A percentile compares a stretch with the other conserved stretches of the same genome.
These are phyloP conservation scores for Leishmania amazonensis DNA, from an alignment of 208 protist species.

Conservation along the genomic window DNA sequence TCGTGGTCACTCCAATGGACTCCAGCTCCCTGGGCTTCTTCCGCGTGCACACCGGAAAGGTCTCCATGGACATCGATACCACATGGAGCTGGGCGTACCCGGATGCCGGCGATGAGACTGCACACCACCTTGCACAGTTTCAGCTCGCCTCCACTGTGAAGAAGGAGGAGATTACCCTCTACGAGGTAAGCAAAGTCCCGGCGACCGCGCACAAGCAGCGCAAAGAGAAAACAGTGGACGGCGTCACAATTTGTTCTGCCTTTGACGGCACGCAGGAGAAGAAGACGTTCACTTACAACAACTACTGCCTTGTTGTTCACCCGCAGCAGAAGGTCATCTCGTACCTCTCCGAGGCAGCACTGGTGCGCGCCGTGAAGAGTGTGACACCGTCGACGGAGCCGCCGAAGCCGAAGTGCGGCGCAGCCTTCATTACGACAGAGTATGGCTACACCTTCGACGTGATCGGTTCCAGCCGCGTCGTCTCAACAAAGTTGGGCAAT, in stretches of 20 bases:
- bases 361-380: conserved; percentile 53
- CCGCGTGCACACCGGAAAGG: conserved; percentile 47
- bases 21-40: conserved; percentile 53
- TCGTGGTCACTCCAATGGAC: conserved; percentile 41
- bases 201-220: conserved; percentile 37
- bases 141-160: conserved; percentile 55
- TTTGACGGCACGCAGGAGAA: conserved; percentile 59
- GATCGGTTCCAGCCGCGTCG: conserved; percentile 50
- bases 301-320: conserved; percentile 57
- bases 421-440: conserved; percentile 52
- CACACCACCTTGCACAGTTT: conserved; percentile 37
- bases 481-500: conserved; percentile 69
- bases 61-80: conserved; percentile 56
- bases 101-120: neutral
- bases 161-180: conserved; percentile 63
- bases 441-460: conserved; percentile 69
- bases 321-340: conserved; percentile 67
- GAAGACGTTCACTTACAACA: conserved; percentile 55
- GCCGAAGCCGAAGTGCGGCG: conserved; percentile 44
- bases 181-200: conserved; percentile 42
- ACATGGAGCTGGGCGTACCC: conserved; percentile 58
- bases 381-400: conserved; percentile 37
- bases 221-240: conserved; percentile 49
- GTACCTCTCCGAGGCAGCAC: conserved; percentile 42
- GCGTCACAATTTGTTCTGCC: conserved; percentile 47